Evolutionary conservation across 2,329 filamentous ascomycete genomes (phyloP), one percentile per base, ranked within the genome.

Genomic region (Beauveria scarabaeidicola): DNA sequence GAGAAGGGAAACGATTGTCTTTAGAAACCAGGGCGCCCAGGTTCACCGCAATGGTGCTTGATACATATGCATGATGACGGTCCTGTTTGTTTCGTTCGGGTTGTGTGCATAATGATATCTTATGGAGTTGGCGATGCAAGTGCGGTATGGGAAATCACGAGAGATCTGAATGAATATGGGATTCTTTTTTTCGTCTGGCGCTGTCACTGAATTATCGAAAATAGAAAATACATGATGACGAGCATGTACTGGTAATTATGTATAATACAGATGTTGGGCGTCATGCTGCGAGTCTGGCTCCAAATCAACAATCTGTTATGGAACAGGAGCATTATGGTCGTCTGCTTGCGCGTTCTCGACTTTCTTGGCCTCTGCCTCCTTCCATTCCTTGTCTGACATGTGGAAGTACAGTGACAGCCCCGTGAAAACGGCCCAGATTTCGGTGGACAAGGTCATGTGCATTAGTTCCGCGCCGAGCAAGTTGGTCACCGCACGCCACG

Each of bases 1-100:
- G 72, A 81, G 92, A 68, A 83, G 91, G 65, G 93, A 97, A 67
- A 96, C 90, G 2, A 87, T 94, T 67, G 87, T 90, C 73, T 89
- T 92, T 72, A 78, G 90, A 61, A 87, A 89, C 66, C 88, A 90
- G 66, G 89, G 89, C 6, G 81, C 83, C 43, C 85, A 90, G 73
- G 86, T 92, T 29, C 89, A 90, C 68, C 78, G 89, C 62, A 89
- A 87, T 68, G 87, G 87, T 55, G 85, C 85, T 58, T 90, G 69
- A 74, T 61, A 4, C 27, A 38, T n/a, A 43, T 59, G 47, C 23
- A 59, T 52, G 2, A n/a, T 10, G 25, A 15, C n/a, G 19, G 3
- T 52, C 38, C 38, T 29, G 5, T 50, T 60, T 13, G n/a, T 50
- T 32, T 29, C 25, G 21, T 11, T 47, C 40, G 10, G 52, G 32